Evolutionary conservation across 2,329 filamentous ascomycete species (phyloP), one percentile per base, ranked within the genome.

Genomic region (Volutella citrinella): DNA sequence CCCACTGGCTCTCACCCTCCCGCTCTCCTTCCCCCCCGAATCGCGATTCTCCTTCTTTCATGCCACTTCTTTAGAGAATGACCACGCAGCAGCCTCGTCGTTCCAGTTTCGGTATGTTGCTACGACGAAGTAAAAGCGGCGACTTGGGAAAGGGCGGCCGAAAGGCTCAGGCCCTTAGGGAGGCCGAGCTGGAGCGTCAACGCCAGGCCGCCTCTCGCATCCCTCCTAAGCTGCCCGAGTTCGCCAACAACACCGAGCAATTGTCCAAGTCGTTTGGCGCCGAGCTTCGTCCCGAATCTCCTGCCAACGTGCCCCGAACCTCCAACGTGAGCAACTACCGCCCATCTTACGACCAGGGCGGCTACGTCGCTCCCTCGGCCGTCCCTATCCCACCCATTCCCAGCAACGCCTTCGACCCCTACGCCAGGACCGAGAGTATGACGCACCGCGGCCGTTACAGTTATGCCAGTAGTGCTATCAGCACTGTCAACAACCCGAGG

Each of bases 371-470:
- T 48, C 59, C 63, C 49, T 63, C 58, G 42, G 60, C 59, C 19
- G 53, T 69, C 28, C 72, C 78, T 26, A 62, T 74, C 27, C 78
- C 78, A 33, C 78, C 80, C 3, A 67, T 83, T 32, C 78, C 78
- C 28, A 75, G 69, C 57, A 75, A 75, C 38, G 75, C 74, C 52
- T 73, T 77, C 44, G 88, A 95, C 53, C 84, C 87, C 11, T 93
- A 93, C 56, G 80, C 84, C 27, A 78, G 87, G 45, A 83, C 85
- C 21, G 87, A 94, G 69, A 96, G 91, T 73, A 96, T 97, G 87
- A 90, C 91, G 51, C 84, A 97, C 64, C 88, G 93, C 51, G 89
- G 91, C 41, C 85, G 93, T 48, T 95, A 95, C 67, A 96, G 90
- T 68, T 97, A 96, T 66, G 89, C 91, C 37, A 95, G 87, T 68